A percentile compares a stretch with the other conserved stretches of the same genome.
These are phyloP conservation scores for Sanghuangporus weigelae DNA, from an alignment of 1,284 basidiomycete species.

Conservation along the genomic window DNA sequence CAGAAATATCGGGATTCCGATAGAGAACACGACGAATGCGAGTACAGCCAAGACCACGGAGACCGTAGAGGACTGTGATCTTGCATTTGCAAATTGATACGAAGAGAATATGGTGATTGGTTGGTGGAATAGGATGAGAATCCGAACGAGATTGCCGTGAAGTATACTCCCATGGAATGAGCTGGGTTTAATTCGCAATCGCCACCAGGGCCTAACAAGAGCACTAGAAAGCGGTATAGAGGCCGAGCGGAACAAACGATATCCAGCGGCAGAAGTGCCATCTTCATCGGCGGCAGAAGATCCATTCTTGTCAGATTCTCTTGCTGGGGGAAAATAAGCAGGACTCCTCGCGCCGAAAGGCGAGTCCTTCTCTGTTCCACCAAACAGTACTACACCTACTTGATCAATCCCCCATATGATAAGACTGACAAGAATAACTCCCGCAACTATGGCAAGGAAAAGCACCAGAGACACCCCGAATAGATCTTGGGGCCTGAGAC, in stretches of 20 bases:
- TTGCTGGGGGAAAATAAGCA: slow-evolving; percentile 8
- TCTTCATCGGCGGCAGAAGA: slow-evolving; percentile 15
- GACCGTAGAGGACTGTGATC: slow-evolving; percentile 42
- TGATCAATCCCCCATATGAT: slow-evolving; percentile 72
- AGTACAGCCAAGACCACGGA: slow-evolving; percentile 70
- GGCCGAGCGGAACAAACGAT: slow-evolving; percentile 30
- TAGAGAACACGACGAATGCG: slow-evolving; percentile 74
- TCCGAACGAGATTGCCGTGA: slow-evolving; percentile 86
- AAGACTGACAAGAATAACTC: slow-evolving; percentile 62
- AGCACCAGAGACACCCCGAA: slow-evolving; percentile 81
- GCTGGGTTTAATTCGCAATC: slow-evolving; percentile 54
- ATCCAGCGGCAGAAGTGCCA: slow-evolving; percentile 21
- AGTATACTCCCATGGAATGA: slow-evolving; percentile 75
- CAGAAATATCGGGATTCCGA: slow-evolving; percentile 72
- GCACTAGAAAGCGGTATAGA: slow-evolving; percentile 25
- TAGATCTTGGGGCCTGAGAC: slow-evolving; percentile 76
- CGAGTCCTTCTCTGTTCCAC: slow-evolving; percentile 27
- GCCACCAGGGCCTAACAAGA: slow-evolving; percentile 42
- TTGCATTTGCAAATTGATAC: slow-evolving; percentile 73
- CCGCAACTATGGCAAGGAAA: slow-evolving; percentile 78
- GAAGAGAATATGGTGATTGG: slow-evolving; percentile 89
- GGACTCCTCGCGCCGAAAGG: slow-evolving; percentile 17
- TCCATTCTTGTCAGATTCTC: slow-evolving; percentile 15
- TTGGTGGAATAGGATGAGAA: slow-evolving; percentile 89
- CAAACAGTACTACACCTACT: slow-evolving; percentile 35